Conservation (phyloP, 352 stramenopile genomes). For the Lagenidium sp. region DNA sequence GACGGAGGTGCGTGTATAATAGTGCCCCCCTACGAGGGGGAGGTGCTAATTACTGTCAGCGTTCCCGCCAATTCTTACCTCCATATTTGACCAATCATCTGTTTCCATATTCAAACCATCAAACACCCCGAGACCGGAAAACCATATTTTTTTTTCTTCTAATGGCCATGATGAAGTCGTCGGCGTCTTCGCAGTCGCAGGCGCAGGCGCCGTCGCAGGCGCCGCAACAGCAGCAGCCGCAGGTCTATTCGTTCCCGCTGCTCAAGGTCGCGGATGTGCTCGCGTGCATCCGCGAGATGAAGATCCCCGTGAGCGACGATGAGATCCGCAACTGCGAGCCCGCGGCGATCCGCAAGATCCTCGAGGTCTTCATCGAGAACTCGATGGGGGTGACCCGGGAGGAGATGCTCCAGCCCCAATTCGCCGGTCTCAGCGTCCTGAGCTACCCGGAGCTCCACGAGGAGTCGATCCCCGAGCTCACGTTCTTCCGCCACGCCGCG, state of each 20-base stretch:
- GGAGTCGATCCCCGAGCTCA: conserved; percentile 89
- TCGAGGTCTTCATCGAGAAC: conserved; percentile 86
- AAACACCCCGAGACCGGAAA: too few species aligned
- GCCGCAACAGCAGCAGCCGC: not conserved
- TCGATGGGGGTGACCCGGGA: conserved; percentile 88
- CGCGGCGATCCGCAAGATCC: conserved; percentile 76
- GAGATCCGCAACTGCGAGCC: conserved; percentile 79
- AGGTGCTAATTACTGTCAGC: too few species aligned
- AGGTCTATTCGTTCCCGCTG: conserved; percentile 86
- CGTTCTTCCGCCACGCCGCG: conserved; percentile 87
- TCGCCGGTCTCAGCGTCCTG: conserved; percentile 69
- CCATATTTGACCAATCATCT: too few species aligned
- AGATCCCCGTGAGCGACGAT: conserved; percentile 83
- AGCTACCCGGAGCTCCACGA: conserved; percentile 90
- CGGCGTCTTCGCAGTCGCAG: not conserved
- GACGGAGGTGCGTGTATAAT: too few species aligned
- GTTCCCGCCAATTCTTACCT: too few species aligned
- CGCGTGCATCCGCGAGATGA: conserved; percentile 86
- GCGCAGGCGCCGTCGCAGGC: conserved; percentile 1
- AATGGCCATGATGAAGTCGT: not conserved
- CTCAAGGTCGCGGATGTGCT: conserved; percentile 93
- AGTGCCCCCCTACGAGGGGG: too few species aligned
- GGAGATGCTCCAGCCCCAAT: conserved; percentile 87
- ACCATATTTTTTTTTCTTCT: too few species aligned
- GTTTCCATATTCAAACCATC: too few species aligned